Evolutionary conservation across 495 filamentous ascomycete species (phyloP).

Genomic region (Xylaria grammica): DNA sequence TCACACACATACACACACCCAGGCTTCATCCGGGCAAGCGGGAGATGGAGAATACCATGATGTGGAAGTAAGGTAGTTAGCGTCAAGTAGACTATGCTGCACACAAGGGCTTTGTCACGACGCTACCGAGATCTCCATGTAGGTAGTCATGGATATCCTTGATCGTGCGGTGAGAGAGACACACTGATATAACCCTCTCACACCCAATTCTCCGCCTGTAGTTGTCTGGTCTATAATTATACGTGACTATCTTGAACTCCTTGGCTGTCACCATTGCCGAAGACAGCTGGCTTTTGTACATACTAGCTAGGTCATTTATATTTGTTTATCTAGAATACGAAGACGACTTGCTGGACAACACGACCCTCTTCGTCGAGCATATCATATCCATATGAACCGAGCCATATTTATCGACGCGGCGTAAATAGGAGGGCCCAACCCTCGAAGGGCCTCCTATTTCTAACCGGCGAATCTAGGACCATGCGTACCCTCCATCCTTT

Average conservation of each 20-base stretch:
- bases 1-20: background rate
- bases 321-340: background rate
- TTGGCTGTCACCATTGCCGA: background rate
- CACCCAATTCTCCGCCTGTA: background rate
- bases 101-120: background rate
- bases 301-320: background rate
- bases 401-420: background rate
- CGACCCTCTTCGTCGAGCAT: background rate
- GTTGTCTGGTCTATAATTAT: background rate
- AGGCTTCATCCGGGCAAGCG: background rate
- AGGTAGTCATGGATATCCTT: constrained; percentile 2
- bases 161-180: background rate
- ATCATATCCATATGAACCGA: background rate
- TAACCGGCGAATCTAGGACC: background rate
- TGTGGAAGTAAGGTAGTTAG: background rate
- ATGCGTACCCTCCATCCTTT: constrained; percentile 9
- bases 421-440: background rate
- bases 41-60: background rate
- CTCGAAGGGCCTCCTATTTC: background rate
- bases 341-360: background rate
- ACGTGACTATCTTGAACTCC: background rate
- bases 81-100: background rate
- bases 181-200: background rate
- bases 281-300: background rate
- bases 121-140: background rate